A percentile compares a stretch with the other conserved stretches of the same genome.
Evolutionary conservation across 805 yeast genomes (phyloP).

Genomic region (Kazachstania psychrophila): DNA sequence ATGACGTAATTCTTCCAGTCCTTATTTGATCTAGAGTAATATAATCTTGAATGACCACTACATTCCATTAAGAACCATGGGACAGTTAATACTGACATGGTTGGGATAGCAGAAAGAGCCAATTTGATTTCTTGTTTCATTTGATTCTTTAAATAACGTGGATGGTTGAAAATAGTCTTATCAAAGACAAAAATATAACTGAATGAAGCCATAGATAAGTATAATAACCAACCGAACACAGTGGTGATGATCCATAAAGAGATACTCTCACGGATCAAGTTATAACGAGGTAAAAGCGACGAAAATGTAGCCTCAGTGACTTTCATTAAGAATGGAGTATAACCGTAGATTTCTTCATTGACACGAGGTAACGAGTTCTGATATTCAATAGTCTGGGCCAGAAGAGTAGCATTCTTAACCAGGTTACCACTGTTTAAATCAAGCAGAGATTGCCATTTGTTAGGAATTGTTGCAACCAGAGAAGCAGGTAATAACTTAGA

Average conservation of each 20-base stretch:
- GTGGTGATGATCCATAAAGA: constrained; percentile 62
- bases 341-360: constrained; percentile 46
- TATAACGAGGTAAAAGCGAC: constrained; percentile 67
- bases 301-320: constrained; percentile 47
- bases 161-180: constrained; percentile 86
- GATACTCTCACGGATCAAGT: constrained; percentile 58
- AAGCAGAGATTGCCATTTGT: constrained; percentile 15
- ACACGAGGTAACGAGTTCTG: constrained; percentile 13
- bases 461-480: constrained; percentile 32
- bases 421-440: constrained; percentile 16
- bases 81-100: constrained; percentile 75
- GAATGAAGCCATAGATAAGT: constrained; percentile 64
- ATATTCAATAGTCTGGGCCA: constrained; percentile 12
- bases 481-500: constrained; percentile 58
- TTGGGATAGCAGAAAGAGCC: constrained; percentile 76
- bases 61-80: constrained; percentile 87
- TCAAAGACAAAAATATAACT: constrained; percentile 77
- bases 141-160: constrained; percentile 91
- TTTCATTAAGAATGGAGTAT: constrained; percentile 49
- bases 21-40: constrained; percentile 53
- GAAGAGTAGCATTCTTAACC: constrained; percentile 18
- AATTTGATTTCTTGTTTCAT: constrained; percentile 71
- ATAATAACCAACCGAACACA: constrained; percentile 79
- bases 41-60: constrained; percentile 73
- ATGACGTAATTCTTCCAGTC: constrained; percentile 54